Evolutionary conservation across 169 alveolate species (phyloP).

Genomic region (Eimeria falciformis): DNA sequence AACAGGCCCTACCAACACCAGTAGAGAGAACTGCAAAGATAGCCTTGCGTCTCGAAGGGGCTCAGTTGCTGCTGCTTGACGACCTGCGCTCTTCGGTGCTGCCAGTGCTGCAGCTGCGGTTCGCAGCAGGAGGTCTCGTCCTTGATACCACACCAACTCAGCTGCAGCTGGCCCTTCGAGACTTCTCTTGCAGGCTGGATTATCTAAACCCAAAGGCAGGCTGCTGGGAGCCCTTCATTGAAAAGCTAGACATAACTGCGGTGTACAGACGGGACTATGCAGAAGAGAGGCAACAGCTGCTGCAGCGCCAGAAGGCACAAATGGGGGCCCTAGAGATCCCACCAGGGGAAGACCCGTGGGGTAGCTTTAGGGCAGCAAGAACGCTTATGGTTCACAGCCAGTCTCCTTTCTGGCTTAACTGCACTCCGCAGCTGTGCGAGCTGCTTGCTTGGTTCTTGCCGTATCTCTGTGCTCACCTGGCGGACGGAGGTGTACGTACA

Average conservation of each 20-base stretch:
- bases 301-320: constrained; percentile 76
- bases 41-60: constrained; percentile 81
- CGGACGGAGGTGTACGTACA: constrained; percentile 73
- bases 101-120: constrained; percentile 86
- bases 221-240: constrained; percentile 77
- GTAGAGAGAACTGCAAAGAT: constrained; percentile 62
- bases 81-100: constrained; percentile 86
- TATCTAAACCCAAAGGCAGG: constrained; percentile 67
- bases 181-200: constrained; percentile 47
- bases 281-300: constrained; percentile 61
- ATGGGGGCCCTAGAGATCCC: constrained; percentile 34
- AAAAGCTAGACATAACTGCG: constrained; percentile 59
- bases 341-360: constrained; percentile 82
- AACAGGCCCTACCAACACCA: not conserved
- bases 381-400: constrained; percentile 84
- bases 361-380: constrained; percentile 82
- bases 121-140: constrained; percentile 79
- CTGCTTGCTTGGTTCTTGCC: constrained; percentile 87
- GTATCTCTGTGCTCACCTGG: constrained; percentile 81
- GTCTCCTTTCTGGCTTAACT: constrained; percentile 86
- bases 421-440: constrained; percentile 89
- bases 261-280: constrained; percentile 69
- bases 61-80: constrained; percentile 85
- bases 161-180: constrained; percentile 63
- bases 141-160: constrained; percentile 48